These are phyloP conservation scores for Apocynum venetum DNA, from an alignment of 257 asterid genomes.

Conservation along the genomic window DNA sequence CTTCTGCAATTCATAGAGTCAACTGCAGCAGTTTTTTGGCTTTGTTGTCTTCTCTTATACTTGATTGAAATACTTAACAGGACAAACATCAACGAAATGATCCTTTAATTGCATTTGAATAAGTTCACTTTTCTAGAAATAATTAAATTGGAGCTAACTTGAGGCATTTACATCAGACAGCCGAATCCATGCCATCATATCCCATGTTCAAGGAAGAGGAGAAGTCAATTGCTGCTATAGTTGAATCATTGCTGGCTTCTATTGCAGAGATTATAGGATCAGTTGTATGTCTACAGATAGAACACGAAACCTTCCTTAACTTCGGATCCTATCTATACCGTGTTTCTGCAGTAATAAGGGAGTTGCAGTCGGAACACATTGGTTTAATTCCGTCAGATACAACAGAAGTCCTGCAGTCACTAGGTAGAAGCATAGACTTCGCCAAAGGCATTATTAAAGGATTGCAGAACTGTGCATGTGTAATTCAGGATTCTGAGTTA, in stretches of 20 bases:
- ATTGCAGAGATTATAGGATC: conserved; percentile 43
- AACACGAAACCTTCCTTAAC: conserved; percentile 44
- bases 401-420: conserved; percentile 39
- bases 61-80: background rate
- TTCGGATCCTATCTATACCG: conserved; percentile 69
- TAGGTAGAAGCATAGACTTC: conserved; percentile 35
- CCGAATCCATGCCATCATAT: conserved; percentile 7
- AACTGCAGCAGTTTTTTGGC: background rate
- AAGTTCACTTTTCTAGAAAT: background rate
- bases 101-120: background rate
- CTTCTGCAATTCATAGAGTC: background rate
- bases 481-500: conserved; percentile 25
- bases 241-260: conserved; percentile 39
- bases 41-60: background rate
- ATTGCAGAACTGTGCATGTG: conserved; percentile 26
- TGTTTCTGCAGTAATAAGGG: conserved; percentile 49
- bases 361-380: conserved; percentile 39
- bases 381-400: conserved; percentile 33
- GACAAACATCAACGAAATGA: too few species aligned
- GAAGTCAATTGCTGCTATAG: conserved; percentile 27
- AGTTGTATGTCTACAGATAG: conserved; percentile 36
- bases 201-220: conserved; percentile 37
- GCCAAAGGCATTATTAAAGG: conserved; percentile 40
- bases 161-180: background rate
- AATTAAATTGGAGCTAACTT: background rate